Conservation (phyloP, 306 rosid species). For the Argentina anserina region DNA sequence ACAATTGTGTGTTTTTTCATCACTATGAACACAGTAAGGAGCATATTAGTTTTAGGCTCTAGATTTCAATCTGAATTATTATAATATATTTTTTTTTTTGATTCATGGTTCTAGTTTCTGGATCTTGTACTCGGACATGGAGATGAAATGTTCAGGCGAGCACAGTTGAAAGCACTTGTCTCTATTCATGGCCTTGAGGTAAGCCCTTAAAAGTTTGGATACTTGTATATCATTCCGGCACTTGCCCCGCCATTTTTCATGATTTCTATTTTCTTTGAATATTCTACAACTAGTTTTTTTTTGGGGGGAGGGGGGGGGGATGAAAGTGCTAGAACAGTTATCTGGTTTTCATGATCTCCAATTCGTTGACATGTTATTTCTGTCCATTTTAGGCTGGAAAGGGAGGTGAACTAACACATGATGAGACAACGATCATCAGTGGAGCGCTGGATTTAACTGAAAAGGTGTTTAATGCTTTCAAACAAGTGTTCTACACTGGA, state of each 20-base stretch:
- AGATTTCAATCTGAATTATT: conserved; percentile 11
- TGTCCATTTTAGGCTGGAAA: conserved; percentile 75
- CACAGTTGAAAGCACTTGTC: conserved; percentile 49
- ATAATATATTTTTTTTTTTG: background rate
- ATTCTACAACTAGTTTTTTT: background rate
- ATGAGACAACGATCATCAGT: conserved; percentile 91
- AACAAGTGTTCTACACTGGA: background rate
- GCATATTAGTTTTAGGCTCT: background rate
- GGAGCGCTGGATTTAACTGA: conserved; percentile 94
- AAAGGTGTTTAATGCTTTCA: conserved; percentile 45
- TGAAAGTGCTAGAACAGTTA: conserved; percentile 11
- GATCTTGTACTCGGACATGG: conserved; percentile 74
- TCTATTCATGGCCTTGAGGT: conserved; percentile 54
- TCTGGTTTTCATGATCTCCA: background rate
- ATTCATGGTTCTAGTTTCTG: conserved; percentile 56
- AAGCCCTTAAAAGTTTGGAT: conserved; percentile 2
- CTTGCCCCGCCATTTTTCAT: background rate
- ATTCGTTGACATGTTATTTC: conserved; percentile 13
- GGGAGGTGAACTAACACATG: conserved; percentile 93
- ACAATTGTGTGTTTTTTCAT: background rate
- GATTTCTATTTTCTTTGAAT: background rate
- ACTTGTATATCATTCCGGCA: background rate
- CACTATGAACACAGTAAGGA: background rate
- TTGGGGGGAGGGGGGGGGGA: background rate
- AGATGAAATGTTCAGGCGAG: conserved; percentile 48